Base-by-base conservation (phyloP, 306 rosid species). In the Trifolium pratense region DNA sequence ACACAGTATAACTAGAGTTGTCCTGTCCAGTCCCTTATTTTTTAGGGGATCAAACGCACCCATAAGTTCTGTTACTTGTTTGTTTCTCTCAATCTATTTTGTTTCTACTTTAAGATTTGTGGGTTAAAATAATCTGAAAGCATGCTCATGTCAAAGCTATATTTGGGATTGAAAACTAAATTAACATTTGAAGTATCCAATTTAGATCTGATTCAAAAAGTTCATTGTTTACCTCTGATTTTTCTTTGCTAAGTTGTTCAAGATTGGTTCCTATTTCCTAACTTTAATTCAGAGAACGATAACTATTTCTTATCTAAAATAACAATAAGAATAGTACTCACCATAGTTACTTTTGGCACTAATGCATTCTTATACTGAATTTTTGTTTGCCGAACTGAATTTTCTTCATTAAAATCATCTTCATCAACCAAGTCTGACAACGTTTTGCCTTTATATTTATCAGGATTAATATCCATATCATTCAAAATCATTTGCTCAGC, bases 401-500 rank as follows among this genome's bases (percentile, higher is more conserved):
- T 91, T 86, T 88, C 78, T 84, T 94, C 96, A 79, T 91, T 87
- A 29, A 87, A 89, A 17, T 89, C 96, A 40, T 88, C 97, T 29
- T 72, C 84, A 73, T 91, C 95, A 31, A 82, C 73, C 65, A 91
- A 82, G 68, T 91, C 99, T 25, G 93, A 84, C 49, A 88, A 62
- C 53, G 25, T 89, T 87, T 88, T 89, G 75, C 81, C 97, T 82
- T 81, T 75, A 69, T 94, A 94, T 79, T 94, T 91, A 58, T 79
- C 95, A 57, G 98, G 97, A 81, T 91, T 91, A 49, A 72, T 66
- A 68, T 83, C 95, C 85, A 89, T 58, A 81, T 94, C 98, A 76
- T 80, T 89, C 87, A 94, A 20, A 70, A 94, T 89, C 89, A 84
- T 88, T 79, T 94, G 97, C 82, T 94, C 97, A 21, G 98, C 98